phyloP scores from a whole-genome alignment of 257 asterid species.

The Jacaranda copaia region DNA sequence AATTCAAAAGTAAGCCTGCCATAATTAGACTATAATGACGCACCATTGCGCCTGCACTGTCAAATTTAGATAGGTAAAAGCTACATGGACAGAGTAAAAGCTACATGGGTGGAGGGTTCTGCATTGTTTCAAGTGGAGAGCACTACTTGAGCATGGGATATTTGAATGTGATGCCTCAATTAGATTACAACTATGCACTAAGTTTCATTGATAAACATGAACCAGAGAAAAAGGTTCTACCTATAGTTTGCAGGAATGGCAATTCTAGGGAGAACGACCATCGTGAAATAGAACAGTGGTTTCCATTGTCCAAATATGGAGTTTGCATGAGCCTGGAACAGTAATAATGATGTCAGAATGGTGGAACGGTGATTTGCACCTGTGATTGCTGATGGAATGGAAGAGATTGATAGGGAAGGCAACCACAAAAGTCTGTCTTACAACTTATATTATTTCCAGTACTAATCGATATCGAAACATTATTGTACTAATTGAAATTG shows the following conservation, averaged over 20 bases:
- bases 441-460: not conserved
- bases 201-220: not conserved
- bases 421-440: not conserved
- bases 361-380: not conserved
- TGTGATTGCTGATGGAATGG: not conserved
- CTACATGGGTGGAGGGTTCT: not conserved
- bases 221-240: not conserved
- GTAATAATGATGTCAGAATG: not conserved
- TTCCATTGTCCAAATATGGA: not conserved
- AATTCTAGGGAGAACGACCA: not conserved
- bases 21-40: not conserved
- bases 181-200: not conserved
- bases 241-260: not conserved
- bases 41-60: not conserved
- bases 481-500: not conserved
- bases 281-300: not conserved
- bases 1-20: not conserved
- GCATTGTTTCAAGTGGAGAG: not conserved
- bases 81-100: not conserved
- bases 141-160: constrained; percentile 10
- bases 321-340: constrained; percentile 8
- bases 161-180: constrained; percentile 1
- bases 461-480: not conserved
- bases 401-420: not conserved
- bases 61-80: not conserved